Evolutionary conservation across 179 eudicot genomes (phyloP).

Genomic region (Patellifolia procumbens): DNA sequence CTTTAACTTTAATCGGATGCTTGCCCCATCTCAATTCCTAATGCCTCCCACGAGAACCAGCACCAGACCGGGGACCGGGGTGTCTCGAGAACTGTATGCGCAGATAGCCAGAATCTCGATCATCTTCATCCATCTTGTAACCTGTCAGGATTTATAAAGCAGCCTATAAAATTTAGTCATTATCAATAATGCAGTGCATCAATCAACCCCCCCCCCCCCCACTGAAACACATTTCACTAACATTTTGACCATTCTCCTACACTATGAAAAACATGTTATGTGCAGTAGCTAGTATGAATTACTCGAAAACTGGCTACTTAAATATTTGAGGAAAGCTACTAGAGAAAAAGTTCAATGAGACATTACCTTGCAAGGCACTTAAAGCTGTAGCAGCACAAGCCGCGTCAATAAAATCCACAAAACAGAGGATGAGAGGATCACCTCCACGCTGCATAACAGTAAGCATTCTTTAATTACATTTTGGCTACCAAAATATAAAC

Average conservation of each 20-base stretch:
- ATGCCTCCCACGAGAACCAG: conserved; percentile 53
- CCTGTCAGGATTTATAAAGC: conserved; percentile 39
- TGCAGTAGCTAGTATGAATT: not conserved
- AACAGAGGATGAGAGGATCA: conserved; percentile 68
- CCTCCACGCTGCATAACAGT: conserved; percentile 66
- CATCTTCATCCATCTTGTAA: conserved; percentile 73
- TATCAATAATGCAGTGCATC: not conserved
- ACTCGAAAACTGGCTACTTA: not conserved
- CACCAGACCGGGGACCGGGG: conserved; percentile 64
- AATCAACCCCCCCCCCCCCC: no score
- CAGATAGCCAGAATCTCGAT: conserved; percentile 54
- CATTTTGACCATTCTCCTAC: not conserved
- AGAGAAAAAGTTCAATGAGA: not conserved
- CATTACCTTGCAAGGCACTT: conserved; percentile 79
- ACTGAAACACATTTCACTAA: no score
- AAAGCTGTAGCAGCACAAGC: conserved; percentile 85
- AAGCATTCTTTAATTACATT: not conserved
- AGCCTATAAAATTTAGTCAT: not conserved
- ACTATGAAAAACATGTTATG: not conserved
- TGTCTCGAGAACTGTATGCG: conserved; percentile 70
- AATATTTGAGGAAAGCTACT: not conserved
- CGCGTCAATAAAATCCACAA: conserved; percentile 65
- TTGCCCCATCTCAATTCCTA: conserved; percentile 16
- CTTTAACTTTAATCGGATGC: not conserved
- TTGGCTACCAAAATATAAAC: conserved; percentile 3